Evolutionary conservation across 805 yeast genomes (phyloP), one percentile per base, ranked within the genome.

Genomic region (Myxozyma monticola): DNA sequence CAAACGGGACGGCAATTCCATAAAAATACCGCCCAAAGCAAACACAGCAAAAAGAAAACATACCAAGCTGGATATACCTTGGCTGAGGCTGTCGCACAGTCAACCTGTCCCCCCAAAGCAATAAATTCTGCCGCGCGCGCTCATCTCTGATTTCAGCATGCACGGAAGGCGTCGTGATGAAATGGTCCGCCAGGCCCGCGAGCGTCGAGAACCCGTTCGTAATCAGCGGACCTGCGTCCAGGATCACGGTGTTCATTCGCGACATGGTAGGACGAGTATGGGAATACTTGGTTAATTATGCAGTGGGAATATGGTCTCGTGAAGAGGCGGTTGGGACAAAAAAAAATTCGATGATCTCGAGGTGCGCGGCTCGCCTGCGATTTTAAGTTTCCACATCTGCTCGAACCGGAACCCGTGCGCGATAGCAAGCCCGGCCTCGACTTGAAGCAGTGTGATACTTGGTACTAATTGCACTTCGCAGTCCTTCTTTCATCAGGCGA

Each of bases 141-240:
- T 84, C 96, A 71, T 93, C 98, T 63, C 79, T 83, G 65, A 93
- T 81, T 71, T 93, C 99, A 26, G 77, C 75, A 61, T 77, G 80
- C 15, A 93, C 98, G 0, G 96, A 90, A 12, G 98, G 97, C 1
- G 97, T 88, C 12, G 97, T 90, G 66, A 75, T 85, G 63, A 87
- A 87, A n/a, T 70, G 67, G 15, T 76, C 68, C 0, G 96, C 97
- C 64, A 76, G 79, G 57, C 78, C 79, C 61, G 83, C 81, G 38
- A 93, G 73, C 18, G 83, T 78, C 2, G 89, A 76, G 10, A 86
- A 87, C 4, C 93, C 76, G 62, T 88, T 95, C 1, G 95, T 85
- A 60, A 93, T 85, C 59, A 93, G 72, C 4, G 99, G 99, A 43
- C 96, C 93, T 2, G 99, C 98, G 76, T 93, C 99, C 59, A 93